Evolutionary conservation across 495 filamentous ascomycete genomes (phyloP).

Genomic region (Hyphodiscus hymeniophilus): DNA sequence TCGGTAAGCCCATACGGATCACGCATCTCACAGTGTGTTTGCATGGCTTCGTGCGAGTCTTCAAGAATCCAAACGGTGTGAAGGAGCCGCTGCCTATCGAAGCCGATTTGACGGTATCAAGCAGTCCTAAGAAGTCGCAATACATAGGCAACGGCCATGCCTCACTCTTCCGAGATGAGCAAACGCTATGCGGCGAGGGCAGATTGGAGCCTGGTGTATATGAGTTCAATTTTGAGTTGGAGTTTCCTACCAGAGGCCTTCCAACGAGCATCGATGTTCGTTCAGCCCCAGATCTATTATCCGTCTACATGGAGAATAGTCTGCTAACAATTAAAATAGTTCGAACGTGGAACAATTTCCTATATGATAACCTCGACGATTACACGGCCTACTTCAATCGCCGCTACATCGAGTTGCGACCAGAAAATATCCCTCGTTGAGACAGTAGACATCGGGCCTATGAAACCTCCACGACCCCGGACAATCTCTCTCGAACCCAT

Average conservation of each 20-base stretch:
- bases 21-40: constrained; percentile 85
- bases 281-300: constrained; percentile 11
- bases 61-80: constrained; percentile 60
- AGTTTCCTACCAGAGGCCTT: constrained; percentile 65
- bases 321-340: constrained; percentile 45
- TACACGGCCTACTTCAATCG: constrained; percentile 82
- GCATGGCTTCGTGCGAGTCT: constrained; percentile 84
- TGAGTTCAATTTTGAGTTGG: constrained; percentile 86
- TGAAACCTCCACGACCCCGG: constrained; percentile 53
- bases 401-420: constrained; percentile 69
- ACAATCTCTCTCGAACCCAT: constrained; percentile 78
- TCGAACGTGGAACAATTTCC: constrained; percentile 87
- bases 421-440: constrained; percentile 73
- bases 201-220: constrained; percentile 77
- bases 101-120: constrained; percentile 31
- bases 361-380: constrained; percentile 86
- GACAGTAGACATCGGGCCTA: constrained; percentile 52
- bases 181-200: constrained; percentile 84
- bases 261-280: constrained; percentile 92
- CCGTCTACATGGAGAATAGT: background rate
- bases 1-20: constrained; percentile 73
- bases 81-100: constrained; percentile 47
- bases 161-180: constrained; percentile 84
- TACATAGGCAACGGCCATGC: constrained; percentile 77
- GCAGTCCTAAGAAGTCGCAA: constrained; percentile 49